Evolutionary conservation across 176 grass and related monocot species (phyloP).

Genomic region (Bolboschoenus planiculmis): DNA sequence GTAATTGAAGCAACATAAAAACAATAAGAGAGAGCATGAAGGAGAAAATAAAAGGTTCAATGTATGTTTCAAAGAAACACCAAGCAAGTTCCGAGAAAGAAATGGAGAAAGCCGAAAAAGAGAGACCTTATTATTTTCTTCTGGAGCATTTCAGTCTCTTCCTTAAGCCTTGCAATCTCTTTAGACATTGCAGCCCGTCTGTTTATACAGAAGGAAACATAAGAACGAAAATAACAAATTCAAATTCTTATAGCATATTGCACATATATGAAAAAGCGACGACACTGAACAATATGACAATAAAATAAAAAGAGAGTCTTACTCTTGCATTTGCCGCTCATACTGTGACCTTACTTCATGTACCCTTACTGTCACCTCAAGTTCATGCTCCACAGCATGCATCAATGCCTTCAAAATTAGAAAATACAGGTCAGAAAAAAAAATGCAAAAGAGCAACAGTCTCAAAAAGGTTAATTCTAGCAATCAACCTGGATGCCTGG

Average conservation of each 20-base stretch:
- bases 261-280: background rate
- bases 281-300: conserved; percentile 3
- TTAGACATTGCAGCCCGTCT: conserved; percentile 83
- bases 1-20: background rate
- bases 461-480: background rate
- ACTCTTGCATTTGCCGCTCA: conserved; percentile 88
- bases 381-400: conserved; percentile 73
- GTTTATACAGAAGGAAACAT: conserved; percentile 4
- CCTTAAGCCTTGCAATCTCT: conserved; percentile 82
- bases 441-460: background rate
- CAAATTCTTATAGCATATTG: background rate
- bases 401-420: conserved; percentile 51
- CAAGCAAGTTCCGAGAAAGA: background rate
- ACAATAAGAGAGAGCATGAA: background rate
- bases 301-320: conserved; percentile 28
- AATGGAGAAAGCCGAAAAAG: background rate
- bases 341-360: conserved; percentile 87
- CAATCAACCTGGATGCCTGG: conserved; percentile 61
- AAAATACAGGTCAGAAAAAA: conserved; percentile 22
- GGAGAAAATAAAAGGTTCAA: background rate
- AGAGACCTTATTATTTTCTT: conserved; percentile 48
- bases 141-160: conserved; percentile 45
- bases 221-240: background rate
- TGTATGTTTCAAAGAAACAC: background rate
- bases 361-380: conserved; percentile 69